A percentile compares a stretch with the other conserved stretches of the same genome.
Conservation (phyloP, 179 eudicot species). For the Spinacia oleracea region DNA sequence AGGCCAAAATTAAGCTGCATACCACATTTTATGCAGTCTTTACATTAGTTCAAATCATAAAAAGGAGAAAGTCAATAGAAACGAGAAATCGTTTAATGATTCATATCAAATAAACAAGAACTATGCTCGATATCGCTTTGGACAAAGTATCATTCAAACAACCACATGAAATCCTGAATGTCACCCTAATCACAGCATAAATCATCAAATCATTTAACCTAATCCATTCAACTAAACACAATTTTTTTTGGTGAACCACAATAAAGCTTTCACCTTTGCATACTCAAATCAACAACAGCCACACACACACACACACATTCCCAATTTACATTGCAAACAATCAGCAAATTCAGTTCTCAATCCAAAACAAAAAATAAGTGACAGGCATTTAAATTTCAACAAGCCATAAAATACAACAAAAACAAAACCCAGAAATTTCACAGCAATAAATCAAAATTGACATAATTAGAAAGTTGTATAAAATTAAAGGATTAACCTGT, state of each 20-base stretch:
- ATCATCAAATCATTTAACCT: background rate
- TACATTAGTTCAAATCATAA: background rate
- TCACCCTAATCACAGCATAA: background rate
- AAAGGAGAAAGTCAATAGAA: background rate
- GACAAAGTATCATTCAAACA: background rate
- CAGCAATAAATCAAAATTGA: background rate
- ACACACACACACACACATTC: background rate
- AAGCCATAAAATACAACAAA: background rate
- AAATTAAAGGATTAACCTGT: constrained; percentile 46
- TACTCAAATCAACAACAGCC: background rate
- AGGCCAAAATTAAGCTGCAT: background rate
- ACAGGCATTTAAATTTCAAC: background rate
- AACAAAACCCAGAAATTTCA: constrained; percentile 31
- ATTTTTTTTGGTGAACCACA: background rate
- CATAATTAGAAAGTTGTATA: background rate
- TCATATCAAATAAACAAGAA: constrained; percentile 9
- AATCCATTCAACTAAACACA: background rate
- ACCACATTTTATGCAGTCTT: background rate
- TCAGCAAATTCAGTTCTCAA: background rate
- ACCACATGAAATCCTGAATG: background rate
- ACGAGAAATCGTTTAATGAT: background rate
- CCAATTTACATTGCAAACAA: background rate
- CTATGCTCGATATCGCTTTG: background rate
- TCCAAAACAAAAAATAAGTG: background rate
- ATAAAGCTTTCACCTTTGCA: constrained; percentile 17